These are phyloP conservation scores for Puccinellia tenuiflora DNA, from an alignment of 176 grass and related monocot genomes.

Conservation along the genomic window DNA sequence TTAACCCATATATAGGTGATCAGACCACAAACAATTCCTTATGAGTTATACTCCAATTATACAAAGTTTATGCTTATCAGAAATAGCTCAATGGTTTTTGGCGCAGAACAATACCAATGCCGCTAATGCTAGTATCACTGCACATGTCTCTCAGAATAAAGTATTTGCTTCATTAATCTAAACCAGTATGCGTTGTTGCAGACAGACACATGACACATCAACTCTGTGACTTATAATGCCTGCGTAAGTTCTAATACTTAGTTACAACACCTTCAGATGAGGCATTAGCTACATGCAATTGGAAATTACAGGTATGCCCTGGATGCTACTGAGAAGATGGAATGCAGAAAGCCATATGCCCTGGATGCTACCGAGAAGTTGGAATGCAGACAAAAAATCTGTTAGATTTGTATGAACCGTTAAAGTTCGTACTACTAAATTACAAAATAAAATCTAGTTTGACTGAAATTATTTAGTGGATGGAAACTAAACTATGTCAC, in stretches of 20 bases:
- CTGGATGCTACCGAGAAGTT: background rate
- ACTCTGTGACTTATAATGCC: background rate
- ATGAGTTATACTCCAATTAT: background rate
- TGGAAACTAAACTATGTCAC: background rate
- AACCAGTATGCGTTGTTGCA: background rate
- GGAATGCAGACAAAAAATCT: background rate
- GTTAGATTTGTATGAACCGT: background rate
- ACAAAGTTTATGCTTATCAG: background rate
- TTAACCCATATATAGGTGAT: background rate
- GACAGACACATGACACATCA: background rate
- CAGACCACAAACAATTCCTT: background rate
- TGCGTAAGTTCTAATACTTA: background rate
- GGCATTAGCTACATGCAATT: background rate
- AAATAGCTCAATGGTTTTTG: background rate
- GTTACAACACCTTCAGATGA: background rate
- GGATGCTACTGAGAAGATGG: background rate
- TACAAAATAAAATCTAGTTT: background rate
- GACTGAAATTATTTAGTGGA: background rate
- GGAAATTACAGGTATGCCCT: background rate
- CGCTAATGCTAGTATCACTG: background rate
- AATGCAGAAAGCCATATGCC: background rate
- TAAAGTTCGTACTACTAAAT: background rate
- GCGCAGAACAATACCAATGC: background rate
- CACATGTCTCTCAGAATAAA: background rate
- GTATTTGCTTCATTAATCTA: background rate